Evolutionary conservation across 257 asterid genomes (phyloP).

Genomic region (Capsicum chinense): DNA sequence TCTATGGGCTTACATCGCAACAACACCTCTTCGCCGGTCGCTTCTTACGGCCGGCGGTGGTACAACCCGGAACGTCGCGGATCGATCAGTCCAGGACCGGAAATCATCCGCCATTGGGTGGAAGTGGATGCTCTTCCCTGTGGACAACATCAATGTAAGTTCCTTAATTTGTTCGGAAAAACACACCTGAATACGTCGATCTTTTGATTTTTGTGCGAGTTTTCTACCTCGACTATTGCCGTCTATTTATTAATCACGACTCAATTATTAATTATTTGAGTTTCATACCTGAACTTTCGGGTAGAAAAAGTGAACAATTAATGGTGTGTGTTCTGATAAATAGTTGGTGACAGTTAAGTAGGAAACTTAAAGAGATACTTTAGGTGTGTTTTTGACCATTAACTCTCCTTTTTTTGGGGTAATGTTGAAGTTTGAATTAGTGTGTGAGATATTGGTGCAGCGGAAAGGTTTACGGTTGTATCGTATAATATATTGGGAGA

Average conservation of each 20-base stretch:
- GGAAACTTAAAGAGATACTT: no score
- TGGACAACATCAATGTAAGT: constrained; percentile 35
- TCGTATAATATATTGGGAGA: constrained; percentile 48
- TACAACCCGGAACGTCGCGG: constrained; percentile 18
- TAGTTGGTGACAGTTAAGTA: no score
- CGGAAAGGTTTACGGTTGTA: constrained; percentile 40
- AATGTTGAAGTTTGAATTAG: background rate
- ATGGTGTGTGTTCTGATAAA: no score
- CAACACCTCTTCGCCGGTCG: constrained; percentile 23
- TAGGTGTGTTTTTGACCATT: no score
- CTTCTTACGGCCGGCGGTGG: constrained; percentile 35
- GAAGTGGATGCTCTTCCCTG: constrained; percentile 13
- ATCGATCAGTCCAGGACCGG: background rate
- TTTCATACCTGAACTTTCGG: no score
- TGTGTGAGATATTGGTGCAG: background rate
- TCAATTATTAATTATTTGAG: no score
- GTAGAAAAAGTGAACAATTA: no score
- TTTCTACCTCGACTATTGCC: no score
- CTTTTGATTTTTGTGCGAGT: no score
- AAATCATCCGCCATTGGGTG: constrained; percentile 40
- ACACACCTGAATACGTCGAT: no score
- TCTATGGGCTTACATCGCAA: constrained; percentile 30
- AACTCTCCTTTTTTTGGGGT: background rate
- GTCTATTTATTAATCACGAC: no score
- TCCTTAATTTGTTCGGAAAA: background rate